phyloP scores from a whole-genome alignment of 371 early-diverging fungal species.

The Mortierella sp. region DNA sequence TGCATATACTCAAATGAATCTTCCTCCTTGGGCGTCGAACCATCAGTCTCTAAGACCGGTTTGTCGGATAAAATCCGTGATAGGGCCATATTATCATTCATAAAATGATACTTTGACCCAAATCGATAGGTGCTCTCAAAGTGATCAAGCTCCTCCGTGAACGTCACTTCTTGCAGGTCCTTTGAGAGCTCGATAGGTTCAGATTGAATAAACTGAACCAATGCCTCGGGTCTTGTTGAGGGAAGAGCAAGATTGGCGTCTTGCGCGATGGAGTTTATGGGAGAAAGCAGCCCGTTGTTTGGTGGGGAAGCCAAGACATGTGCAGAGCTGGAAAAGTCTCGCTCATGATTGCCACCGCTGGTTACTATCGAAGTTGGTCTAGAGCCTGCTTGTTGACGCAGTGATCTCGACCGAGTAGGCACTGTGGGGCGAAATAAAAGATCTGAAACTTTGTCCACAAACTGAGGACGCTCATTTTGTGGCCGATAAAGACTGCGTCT shows the following conservation, averaged over 20 bases:
- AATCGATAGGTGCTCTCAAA: constrained; percentile 69
- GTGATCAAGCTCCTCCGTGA: constrained; percentile 68
- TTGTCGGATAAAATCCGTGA: constrained; percentile 20
- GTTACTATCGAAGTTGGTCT: constrained; percentile 38
- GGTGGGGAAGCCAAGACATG: constrained; percentile 14
- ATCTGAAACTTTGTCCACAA: constrained; percentile 55
- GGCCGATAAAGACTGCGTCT: constrained; percentile 40
- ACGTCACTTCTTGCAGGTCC: constrained; percentile 60
- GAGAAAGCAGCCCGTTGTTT: constrained; percentile 8
- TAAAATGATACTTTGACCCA: constrained; percentile 64
- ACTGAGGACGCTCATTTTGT: constrained; percentile 43
- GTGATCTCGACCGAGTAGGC: constrained; percentile 40
- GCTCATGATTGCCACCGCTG: constrained; percentile 18
- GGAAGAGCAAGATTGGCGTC: constrained; percentile 41
- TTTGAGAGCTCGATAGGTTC: constrained; percentile 67
- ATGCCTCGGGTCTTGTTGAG: constrained; percentile 46
- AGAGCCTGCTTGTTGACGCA: constrained; percentile 37
- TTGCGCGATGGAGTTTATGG: constrained; percentile 25
- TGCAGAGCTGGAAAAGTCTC: constrained; percentile 18
- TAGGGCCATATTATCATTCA: constrained; percentile 35
- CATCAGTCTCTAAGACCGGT: background rate
- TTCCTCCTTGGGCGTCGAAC: background rate
- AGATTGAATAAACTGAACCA: constrained; percentile 59
- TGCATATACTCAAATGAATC: constrained; percentile 59
- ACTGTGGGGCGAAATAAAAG: constrained; percentile 47